Percentiles rank a stretch among this genome's conserved stretches.
Conservation (phyloP, 2,329 filamentous ascomycete species). For the Arthrobotrys entomopaga region DNA sequence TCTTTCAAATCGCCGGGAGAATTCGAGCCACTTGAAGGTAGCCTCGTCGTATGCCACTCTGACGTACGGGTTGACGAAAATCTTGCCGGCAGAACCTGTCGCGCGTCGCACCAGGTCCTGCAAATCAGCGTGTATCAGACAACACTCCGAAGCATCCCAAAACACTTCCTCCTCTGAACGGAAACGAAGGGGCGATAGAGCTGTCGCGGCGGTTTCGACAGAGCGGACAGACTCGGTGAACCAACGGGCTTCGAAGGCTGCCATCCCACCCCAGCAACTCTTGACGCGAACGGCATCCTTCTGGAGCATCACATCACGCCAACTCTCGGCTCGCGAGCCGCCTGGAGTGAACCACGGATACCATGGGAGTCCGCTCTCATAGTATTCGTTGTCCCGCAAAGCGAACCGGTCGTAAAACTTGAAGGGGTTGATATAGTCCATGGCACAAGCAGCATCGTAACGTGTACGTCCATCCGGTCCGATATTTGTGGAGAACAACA, state of each 20-base stretch:
- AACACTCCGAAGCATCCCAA: slow-evolving; percentile 74
- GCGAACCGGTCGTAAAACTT: slow-evolving; percentile 80
- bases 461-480: slow-evolving; percentile 65
- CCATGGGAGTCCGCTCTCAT: slow-evolving; percentile 71
- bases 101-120: slow-evolving; percentile 39
- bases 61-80: slow-evolving; percentile 80
- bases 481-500: slow-evolving; percentile 72
- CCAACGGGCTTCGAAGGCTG: slow-evolving; percentile 71
- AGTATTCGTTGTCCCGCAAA: slow-evolving; percentile 73
- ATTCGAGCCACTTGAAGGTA: slow-evolving; percentile 70
- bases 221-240: slow-evolving; percentile 64
- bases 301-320: slow-evolving; percentile 71
- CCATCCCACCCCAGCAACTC: slow-evolving; percentile 83
- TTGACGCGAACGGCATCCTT: slow-evolving; percentile 74
- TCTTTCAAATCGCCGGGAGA: slow-evolving; percentile 73
- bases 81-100: slow-evolving; percentile 66
- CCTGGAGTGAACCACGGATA: slow-evolving; percentile 73
- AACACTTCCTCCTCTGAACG: slow-evolving; percentile 70
- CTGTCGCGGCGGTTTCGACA: slow-evolving; percentile 22
- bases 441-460: slow-evolving; percentile 71
- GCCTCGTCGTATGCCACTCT: slow-evolving; percentile 73
- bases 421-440: slow-evolving; percentile 76
- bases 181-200: slow-evolving; percentile 66
- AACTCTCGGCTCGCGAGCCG: slow-evolving; percentile 63
- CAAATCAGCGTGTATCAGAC: slow-evolving; percentile 67